Evolutionary conservation across 306 rosid genomes (phyloP), one percentile per base, ranked within the genome.

Genomic region (Ormosia emarginata): DNA sequence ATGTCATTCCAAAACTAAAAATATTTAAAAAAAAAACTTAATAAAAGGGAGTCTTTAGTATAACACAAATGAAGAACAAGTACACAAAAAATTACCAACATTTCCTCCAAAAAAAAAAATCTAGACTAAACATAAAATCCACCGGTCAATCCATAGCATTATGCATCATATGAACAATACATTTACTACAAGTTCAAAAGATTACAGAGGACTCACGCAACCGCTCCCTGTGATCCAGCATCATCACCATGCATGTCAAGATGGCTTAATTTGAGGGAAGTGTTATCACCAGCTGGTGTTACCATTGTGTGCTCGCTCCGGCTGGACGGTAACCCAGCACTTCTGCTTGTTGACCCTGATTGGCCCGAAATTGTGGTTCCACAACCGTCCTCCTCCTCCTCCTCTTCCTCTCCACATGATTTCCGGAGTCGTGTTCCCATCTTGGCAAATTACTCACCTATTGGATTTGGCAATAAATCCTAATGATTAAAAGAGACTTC

Each of bases 331-430:
- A 95, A 88, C 7, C 98, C 98, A 5, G 87, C 84, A 79, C 98
- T 94, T 63, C 91, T 89, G 82, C 97, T 93, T 58, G 94, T 93
- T 8, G 98, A 95, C 41, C 89, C 93, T 10, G 98, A 93, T 85
- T 91, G 94, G 0, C 93, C 96, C 0, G 97, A 92, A 80, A 83
- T 77, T 3, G 97, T 87, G 57, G 92, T 75, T 24, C 86, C 92
- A 50, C 80, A 85, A 2, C 89, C 88, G 0, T 87, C 89, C 63
- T 85, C 94, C 80, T 87, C 89, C 69, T 83, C 94, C 6, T 87
- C 94, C 46, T 92, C 90, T 11, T 87, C 90, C 8, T 86, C 92
- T 36, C 83, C 89, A 85, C 82, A 70, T 5, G 87, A 80, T 77
- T 88, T 88, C 86, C 83, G 92, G 59, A 88, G 86, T 70, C 88